Conservation (phyloP, 176 grass and related monocot genomes). For the Rhynchospora breviuscula region DNA sequence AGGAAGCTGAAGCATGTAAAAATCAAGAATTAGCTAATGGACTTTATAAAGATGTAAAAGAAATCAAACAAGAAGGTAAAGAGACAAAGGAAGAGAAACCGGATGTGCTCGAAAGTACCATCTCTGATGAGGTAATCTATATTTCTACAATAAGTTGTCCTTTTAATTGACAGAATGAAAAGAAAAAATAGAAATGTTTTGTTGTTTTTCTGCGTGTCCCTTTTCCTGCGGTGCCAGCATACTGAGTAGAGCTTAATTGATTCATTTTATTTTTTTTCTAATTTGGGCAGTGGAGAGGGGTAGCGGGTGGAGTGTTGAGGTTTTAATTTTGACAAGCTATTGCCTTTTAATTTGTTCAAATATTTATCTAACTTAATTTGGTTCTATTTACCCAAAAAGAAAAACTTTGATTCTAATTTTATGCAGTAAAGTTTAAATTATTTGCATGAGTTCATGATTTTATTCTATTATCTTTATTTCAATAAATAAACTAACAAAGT, state of each 20-base stretch:
- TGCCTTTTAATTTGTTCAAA: not conserved
- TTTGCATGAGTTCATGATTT: not conserved
- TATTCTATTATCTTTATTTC: not conserved
- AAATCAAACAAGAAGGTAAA: constrained; percentile 19
- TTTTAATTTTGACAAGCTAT: not conserved
- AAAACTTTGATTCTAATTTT: not conserved
- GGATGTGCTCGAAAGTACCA: constrained; percentile 25
- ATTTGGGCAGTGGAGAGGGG: not conserved
- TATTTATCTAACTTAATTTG: not conserved
- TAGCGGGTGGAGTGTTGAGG: not conserved
- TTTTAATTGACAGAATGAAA: not conserved
- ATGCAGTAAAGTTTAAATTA: not conserved
- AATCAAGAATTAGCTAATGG: constrained; percentile 29
- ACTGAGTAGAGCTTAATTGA: not conserved
- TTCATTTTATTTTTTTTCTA: not conserved
- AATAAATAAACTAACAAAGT: not conserved
- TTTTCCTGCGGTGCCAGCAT: not conserved
- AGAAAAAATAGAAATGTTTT: not conserved
- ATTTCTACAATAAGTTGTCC: not conserved
- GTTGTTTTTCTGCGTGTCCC: not conserved
- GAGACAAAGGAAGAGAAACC: constrained; percentile 29
- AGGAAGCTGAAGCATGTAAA: constrained; percentile 19
- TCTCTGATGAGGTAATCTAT: constrained; percentile 44
- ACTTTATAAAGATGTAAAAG: constrained; percentile 27
- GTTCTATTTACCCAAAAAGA: not conserved